A percentile compares a stretch with the other conserved stretches of the same genome.
phyloP scores from a whole-genome alignment of 2,329 filamentous ascomycete genomes.

The Ascochyta viciae-villosae region DNA sequence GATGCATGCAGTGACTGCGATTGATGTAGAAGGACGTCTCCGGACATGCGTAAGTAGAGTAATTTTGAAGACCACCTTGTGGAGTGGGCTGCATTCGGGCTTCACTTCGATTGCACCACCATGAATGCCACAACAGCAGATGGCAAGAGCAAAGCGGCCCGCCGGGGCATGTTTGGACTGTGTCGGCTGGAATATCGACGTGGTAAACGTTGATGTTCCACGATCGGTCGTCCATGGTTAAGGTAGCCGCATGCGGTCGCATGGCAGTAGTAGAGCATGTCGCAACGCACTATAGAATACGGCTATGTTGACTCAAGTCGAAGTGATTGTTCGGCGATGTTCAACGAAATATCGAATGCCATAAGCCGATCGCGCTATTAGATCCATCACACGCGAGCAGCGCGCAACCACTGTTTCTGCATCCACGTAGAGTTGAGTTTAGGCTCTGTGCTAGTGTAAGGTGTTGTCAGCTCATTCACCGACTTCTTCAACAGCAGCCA shows the following conservation, averaged over 20 bases:
- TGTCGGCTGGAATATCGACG: background rate
- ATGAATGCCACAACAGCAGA: background rate
- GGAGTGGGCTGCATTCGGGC: background rate
- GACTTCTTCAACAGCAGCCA: slow-evolving; percentile 20
- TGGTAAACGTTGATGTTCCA: background rate
- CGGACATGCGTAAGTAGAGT: background rate
- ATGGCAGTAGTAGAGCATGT: too few species aligned
- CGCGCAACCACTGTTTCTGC: background rate
- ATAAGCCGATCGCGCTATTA: too few species aligned
- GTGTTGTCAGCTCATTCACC: slow-evolving; percentile 12
- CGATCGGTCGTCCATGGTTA: too few species aligned
- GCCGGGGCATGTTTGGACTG: background rate
- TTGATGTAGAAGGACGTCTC: background rate
- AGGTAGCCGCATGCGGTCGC: too few species aligned
- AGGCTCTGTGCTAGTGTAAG: background rate
- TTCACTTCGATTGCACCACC: background rate
- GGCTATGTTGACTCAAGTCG: too few species aligned
- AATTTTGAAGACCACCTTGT: background rate
- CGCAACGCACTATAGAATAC: too few species aligned
- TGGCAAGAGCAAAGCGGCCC: background rate
- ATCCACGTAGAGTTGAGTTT: background rate
- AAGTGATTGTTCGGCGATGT: too few species aligned
- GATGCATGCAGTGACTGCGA: background rate
- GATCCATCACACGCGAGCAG: background rate
- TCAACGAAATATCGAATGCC: too few species aligned